phyloP scores from a whole-genome alignment of 768 basidiomycete genomes.

The Collybia mongolica region DNA sequence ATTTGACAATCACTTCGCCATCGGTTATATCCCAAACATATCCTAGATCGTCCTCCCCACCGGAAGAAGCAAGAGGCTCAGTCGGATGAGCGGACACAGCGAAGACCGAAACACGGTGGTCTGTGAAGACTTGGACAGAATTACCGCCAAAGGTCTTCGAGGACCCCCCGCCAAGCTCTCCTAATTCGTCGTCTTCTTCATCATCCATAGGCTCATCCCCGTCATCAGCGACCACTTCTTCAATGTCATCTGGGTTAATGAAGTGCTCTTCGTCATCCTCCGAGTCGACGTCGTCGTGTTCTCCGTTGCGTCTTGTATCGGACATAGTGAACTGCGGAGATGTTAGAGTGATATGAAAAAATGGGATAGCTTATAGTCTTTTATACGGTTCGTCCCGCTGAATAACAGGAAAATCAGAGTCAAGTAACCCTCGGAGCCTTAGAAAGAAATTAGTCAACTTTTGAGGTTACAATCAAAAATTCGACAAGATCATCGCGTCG shows the following conservation, averaged over 20 bases:
- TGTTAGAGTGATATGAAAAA: constrained; percentile 8
- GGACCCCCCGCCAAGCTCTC: constrained; percentile 39
- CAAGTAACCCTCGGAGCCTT: not conserved
- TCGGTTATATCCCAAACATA: constrained; percentile 90
- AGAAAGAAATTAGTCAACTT: constrained; percentile 10
- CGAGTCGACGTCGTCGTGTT: constrained; percentile 22
- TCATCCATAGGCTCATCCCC: constrained; percentile 74
- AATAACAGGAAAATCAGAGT: constrained; percentile 12
- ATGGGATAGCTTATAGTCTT: not conserved
- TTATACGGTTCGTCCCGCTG: constrained; percentile 14
- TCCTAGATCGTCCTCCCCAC: constrained; percentile 93
- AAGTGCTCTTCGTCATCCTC: constrained; percentile 56
- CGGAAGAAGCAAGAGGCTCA: constrained; percentile 81
- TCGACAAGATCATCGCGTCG: constrained; percentile 13
- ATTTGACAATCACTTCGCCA: constrained; percentile 76
- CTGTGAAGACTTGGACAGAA: constrained; percentile 66
- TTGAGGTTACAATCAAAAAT: not conserved
- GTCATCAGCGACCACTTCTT: constrained; percentile 62
- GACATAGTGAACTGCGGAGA: constrained; percentile 31
- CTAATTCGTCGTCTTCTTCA: constrained; percentile 61
- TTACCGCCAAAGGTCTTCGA: constrained; percentile 45
- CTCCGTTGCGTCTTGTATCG: constrained; percentile 12
- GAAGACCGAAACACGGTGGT: constrained; percentile 81
- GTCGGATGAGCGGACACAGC: constrained; percentile 81
- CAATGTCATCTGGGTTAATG: constrained; percentile 65